Evolutionary conservation across 768 basidiomycete species (phyloP).

Genomic region (Russula compacta): DNA sequence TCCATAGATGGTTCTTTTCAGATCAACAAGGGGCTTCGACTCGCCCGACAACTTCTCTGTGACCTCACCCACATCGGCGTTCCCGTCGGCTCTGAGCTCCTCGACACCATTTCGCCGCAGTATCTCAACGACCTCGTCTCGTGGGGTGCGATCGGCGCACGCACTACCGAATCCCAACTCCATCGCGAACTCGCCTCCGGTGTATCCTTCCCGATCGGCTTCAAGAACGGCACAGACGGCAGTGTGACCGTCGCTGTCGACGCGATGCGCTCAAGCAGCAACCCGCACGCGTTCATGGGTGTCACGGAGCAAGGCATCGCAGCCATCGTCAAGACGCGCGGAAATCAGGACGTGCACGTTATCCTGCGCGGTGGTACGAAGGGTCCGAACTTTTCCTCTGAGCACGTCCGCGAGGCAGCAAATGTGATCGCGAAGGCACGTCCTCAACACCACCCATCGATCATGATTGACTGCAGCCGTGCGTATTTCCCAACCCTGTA

Average conservation of each 20-base stretch:
- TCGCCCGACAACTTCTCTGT: conserved; percentile 80
- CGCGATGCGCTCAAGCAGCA: conserved; percentile 86
- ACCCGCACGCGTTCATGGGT: conserved; percentile 96
- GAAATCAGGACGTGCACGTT: conserved; percentile 72
- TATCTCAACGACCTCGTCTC: conserved; percentile 76
- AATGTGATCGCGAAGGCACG: conserved; percentile 57
- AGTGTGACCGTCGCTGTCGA: conserved; percentile 85
- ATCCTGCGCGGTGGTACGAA: conserved; percentile 89
- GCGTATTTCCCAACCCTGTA: neutral
- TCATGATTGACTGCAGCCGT: conserved; percentile 77
- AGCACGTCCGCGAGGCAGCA: conserved; percentile 59
- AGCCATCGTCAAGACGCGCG: conserved; percentile 82
- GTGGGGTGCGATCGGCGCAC: conserved; percentile 95
- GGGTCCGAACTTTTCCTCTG: conserved; percentile 81
- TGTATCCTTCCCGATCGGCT: conserved; percentile 95
- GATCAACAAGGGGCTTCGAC: conserved; percentile 94
- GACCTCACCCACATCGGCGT: conserved; percentile 85
- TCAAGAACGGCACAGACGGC: conserved; percentile 99
- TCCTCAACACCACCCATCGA: conserved; percentile 43
- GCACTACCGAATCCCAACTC: conserved; percentile 95
- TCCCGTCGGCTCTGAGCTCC: conserved; percentile 89
- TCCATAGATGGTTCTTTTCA: conserved; percentile 91
- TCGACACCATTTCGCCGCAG: conserved; percentile 80
- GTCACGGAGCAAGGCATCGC: conserved; percentile 82
- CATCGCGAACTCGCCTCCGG: conserved; percentile 95